A percentile compares a stretch with the other conserved stretches of the same genome.
Evolutionary conservation across 2,329 filamentous ascomycete species (phyloP).

Genomic region (Ambrosiella xylebori): DNA sequence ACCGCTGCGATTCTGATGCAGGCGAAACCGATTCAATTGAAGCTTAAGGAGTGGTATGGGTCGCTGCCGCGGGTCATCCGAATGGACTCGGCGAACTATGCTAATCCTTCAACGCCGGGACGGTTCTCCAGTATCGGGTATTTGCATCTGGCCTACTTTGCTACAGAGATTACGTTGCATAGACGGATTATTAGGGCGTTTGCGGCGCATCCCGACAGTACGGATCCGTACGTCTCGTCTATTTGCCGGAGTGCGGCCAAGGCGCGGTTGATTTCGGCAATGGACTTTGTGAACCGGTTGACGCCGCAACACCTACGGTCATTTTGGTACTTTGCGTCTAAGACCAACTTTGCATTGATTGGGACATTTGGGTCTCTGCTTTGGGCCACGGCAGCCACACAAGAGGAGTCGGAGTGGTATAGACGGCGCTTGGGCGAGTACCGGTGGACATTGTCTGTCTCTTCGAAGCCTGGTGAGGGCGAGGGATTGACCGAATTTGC

Average conservation of each 20-base stretch:
- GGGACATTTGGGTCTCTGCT: conserved; percentile 83
- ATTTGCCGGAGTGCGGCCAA: conserved; percentile 91
- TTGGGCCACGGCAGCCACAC: conserved; percentile 72
- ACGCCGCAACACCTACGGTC: conserved; percentile 71
- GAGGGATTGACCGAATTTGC: conserved; percentile 48
- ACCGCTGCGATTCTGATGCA: conserved; percentile 56
- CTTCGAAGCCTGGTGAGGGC: conserved; percentile 50
- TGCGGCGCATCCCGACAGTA: conserved; percentile 22
- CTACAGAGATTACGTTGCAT: conserved; percentile 84
- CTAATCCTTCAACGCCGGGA: conserved; percentile 16
- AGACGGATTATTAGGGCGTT: conserved; percentile 78
- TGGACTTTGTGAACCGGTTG: conserved; percentile 93
- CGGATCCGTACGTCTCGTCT: conserved; percentile 70
- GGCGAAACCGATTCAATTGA: conserved; percentile 67
- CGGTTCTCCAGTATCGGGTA: conserved; percentile 51
- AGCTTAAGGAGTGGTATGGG: conserved; percentile 68
- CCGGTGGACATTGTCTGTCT: conserved; percentile 82
- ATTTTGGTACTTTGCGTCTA: conserved; percentile 83
- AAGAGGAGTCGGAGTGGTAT: conserved; percentile 88
- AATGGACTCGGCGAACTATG: conserved; percentile 36
- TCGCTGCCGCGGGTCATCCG: conserved; percentile 45
- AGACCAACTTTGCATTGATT: conserved; percentile 85
- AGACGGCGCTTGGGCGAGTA: conserved; percentile 72
- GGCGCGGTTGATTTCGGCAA: conserved; percentile 81
- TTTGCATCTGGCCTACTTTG: conserved; percentile 82